These are phyloP conservation scores for Hypoxylon sp. DNA, from an alignment of 2,329 filamentous ascomycete genomes.

Conservation along the genomic window DNA sequence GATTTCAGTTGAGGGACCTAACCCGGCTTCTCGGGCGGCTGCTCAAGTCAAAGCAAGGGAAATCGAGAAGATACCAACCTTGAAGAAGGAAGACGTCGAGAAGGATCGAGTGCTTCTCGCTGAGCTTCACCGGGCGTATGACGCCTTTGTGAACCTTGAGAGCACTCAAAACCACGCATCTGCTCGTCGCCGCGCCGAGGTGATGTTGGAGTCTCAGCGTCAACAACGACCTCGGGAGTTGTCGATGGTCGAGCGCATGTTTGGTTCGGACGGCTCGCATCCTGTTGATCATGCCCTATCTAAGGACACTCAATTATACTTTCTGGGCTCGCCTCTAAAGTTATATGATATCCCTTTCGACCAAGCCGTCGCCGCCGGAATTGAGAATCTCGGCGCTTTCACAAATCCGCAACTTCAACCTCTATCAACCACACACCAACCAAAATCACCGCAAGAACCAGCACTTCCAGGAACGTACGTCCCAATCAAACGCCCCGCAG, in stretches of 20 bases:
- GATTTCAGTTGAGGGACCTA: background rate
- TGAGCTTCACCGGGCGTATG: conserved; percentile 41
- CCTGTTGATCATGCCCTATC: background rate
- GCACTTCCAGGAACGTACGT: background rate
- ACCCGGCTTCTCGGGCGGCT: conserved; percentile 10
- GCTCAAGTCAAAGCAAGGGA: conserved; percentile 16
- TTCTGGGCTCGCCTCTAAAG: conserved; percentile 25
- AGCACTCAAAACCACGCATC: conserved; percentile 31
- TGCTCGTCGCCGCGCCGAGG: conserved; percentile 23
- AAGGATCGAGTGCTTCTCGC: conserved; percentile 33
- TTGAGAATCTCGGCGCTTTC: conserved; percentile 11
- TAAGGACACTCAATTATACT: conserved; percentile 20
- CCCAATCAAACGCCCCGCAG: background rate
- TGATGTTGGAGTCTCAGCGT: background rate
- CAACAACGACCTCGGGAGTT: conserved; percentile 7
- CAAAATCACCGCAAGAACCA: background rate
- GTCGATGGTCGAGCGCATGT: conserved; percentile 40
- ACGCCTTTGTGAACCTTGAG: conserved; percentile 37
- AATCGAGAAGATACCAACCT: conserved; percentile 15
- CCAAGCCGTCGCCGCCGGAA: conserved; percentile 27
- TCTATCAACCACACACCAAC: background rate
- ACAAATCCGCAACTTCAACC: background rate
- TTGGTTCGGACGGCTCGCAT: conserved; percentile 44
- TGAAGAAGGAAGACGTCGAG: conserved; percentile 7
- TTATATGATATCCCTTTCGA: conserved; percentile 28